Percentiles rank a stretch among this genome's conserved stretches.
These are phyloP conservation scores for Ascochyta rabiei DNA, from an alignment of 2,329 filamentous ascomycete genomes.

Conservation along the genomic window DNA sequence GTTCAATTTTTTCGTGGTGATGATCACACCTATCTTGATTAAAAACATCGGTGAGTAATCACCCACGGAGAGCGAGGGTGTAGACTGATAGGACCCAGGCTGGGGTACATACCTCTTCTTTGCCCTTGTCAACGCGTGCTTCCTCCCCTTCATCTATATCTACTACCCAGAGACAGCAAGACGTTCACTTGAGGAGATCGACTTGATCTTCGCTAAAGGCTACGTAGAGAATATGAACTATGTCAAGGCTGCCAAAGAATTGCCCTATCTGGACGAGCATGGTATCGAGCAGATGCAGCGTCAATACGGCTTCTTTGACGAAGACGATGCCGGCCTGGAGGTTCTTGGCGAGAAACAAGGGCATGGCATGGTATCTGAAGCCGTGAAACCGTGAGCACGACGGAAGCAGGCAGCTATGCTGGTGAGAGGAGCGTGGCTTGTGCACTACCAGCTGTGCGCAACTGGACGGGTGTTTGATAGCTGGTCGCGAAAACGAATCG, in stretches of 20 bases:
- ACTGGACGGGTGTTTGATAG: constrained; percentile 1
- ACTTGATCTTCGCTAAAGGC: constrained; percentile 53
- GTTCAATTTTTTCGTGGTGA: constrained; percentile 54
- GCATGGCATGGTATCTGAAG: neutral
- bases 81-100: neutral
- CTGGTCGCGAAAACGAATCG: no score
- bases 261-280: constrained; percentile 59
- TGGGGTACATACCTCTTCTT: constrained; percentile 54
- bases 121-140: constrained; percentile 56
- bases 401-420: neutral
- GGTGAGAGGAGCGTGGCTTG: neutral
- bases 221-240: constrained; percentile 63
- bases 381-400: neutral
- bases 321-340: constrained; percentile 19
- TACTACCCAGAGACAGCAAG: constrained; percentile 62
- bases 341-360: constrained; percentile 8
- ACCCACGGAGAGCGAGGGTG: no score
- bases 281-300: constrained; percentile 60
- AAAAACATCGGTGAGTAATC: constrained; percentile 28
- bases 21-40: constrained; percentile 48
- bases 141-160: constrained; percentile 58
- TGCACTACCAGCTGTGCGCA: neutral
- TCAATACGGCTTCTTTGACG: constrained; percentile 44
- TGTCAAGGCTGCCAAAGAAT: constrained; percentile 62
- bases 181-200: constrained; percentile 57